A percentile compares a stretch with the other conserved stretches of the same genome.
These are phyloP conservation scores for Leptoxyphium fumago DNA, from an alignment of 2,329 filamentous ascomycete genomes.

Conservation along the genomic window DNA sequence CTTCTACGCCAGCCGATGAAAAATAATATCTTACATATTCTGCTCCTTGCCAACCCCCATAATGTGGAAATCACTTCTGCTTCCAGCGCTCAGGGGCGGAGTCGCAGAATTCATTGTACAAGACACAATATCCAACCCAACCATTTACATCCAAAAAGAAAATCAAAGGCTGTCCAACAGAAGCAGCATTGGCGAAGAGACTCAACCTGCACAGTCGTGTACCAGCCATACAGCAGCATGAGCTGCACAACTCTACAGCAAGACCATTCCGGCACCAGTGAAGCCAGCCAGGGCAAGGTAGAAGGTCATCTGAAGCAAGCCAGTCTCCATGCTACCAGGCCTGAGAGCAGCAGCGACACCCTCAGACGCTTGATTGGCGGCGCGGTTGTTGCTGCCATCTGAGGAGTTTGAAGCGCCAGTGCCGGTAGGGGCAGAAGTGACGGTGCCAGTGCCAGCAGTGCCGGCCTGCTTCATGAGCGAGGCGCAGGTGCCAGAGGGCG, in stretches of 20 bases:
- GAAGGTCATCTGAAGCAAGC: slow-evolving; percentile 14
- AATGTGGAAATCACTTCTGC: too few relatives aligned
- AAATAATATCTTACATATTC: too few relatives aligned
- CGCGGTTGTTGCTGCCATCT: slow-evolving; percentile 7
- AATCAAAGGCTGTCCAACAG: too few relatives aligned
- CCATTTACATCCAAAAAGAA: too few relatives aligned
- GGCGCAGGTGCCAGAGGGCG: slow-evolving; percentile 39
- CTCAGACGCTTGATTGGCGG: slow-evolving; percentile 6
- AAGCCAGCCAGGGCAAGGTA: slow-evolving; percentile 12
- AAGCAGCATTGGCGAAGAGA: too few relatives aligned
- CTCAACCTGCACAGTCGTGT: too few relatives aligned
- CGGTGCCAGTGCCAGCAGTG: slow-evolving; percentile 41
- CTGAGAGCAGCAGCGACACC: slow-evolving; percentile 9
- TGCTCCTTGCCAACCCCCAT: too few relatives aligned
- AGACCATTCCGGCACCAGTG: slow-evolving; percentile 19
- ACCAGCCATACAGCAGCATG: neutral
- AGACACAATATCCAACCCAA: too few relatives aligned
- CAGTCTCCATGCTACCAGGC: slow-evolving; percentile 7
- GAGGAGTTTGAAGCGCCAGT: slow-evolving; percentile 16
- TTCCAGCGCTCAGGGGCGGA: too few relatives aligned
- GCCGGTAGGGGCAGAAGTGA: slow-evolving; percentile 33
- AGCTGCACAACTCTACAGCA: slow-evolving; percentile 12
- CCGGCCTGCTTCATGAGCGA: slow-evolving; percentile 48
- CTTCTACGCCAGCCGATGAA: too few relatives aligned
- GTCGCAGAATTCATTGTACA: too few relatives aligned